Evolutionary conservation across 805 yeast species (phyloP).

Genomic region (Candida railenensis): DNA sequence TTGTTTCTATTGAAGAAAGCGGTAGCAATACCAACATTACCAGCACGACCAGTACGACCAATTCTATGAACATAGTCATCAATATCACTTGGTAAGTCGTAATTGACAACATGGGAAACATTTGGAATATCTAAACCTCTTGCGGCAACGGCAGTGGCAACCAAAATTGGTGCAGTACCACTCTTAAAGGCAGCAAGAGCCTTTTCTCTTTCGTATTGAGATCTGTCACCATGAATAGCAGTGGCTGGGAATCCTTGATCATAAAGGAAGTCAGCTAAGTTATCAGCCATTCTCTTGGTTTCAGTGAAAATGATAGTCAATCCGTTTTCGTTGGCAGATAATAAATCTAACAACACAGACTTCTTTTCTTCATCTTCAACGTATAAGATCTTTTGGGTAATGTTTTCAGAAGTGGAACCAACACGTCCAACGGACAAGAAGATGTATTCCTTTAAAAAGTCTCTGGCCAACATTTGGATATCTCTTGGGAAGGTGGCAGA

Average conservation of each 20-base stretch:
- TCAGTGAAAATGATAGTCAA: slow-evolving; percentile 94
- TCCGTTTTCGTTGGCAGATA: slow-evolving; percentile 74
- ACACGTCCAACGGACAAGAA: slow-evolving; percentile 98
- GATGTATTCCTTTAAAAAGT: slow-evolving; percentile 92
- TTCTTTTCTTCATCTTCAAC: slow-evolving; percentile 95
- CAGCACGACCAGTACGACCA: slow-evolving; percentile 99
- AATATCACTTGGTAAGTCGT: slow-evolving; percentile 93
- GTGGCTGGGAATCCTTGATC: slow-evolving; percentile 93
- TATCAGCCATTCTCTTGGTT: slow-evolving; percentile 98
- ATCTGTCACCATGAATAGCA: slow-evolving; percentile 98
- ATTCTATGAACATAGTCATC: slow-evolving; percentile 99
- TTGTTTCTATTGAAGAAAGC: slow-evolving; percentile 97
- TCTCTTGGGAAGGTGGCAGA: slow-evolving; percentile 99
- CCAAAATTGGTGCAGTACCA: slow-evolving; percentile 91
- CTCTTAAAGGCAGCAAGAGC: slow-evolving; percentile 92
- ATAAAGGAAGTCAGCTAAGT: slow-evolving; percentile 86
- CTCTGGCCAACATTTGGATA: slow-evolving; percentile 95
- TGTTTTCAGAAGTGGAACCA: slow-evolving; percentile 98
- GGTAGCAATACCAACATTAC: slow-evolving; percentile 97
- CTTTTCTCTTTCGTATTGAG: slow-evolving; percentile 96
- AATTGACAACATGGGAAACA: slow-evolving; percentile 96
- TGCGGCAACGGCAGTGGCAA: slow-evolving; percentile 99
- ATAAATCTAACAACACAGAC: slow-evolving; percentile 81
- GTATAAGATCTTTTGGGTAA: slow-evolving; percentile 87
- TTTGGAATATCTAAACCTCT: slow-evolving; percentile 99